Conservation (phyloP, 768 basidiomycete genomes). For the Leccinum subtestaceum region DNA sequence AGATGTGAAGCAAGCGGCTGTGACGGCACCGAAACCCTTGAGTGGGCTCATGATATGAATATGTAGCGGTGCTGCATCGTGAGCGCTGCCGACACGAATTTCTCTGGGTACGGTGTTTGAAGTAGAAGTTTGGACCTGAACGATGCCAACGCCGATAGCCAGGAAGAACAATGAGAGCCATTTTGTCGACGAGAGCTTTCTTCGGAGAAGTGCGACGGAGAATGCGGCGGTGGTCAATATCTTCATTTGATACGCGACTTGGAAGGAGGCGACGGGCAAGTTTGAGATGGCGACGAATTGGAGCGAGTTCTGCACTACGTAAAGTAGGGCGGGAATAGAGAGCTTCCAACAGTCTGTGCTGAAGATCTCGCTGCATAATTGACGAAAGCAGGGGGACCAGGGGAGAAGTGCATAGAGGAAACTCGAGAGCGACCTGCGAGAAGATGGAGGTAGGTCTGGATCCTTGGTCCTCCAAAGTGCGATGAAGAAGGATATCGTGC, state of each 20-base stretch:
- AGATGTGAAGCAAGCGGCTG: constrained; percentile 83
- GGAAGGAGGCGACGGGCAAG: constrained; percentile 94
- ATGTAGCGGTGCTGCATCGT: constrained; percentile 55
- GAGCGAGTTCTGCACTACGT: constrained; percentile 93
- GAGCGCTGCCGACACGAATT: constrained; percentile 61
- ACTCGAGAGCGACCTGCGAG: constrained; percentile 39
- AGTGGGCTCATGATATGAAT: constrained; percentile 79
- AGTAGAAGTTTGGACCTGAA: constrained; percentile 79
- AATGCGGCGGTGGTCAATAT: constrained; percentile 95
- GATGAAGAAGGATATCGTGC: constrained; percentile 85
- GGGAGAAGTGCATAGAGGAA: constrained; percentile 40
- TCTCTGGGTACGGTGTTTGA: constrained; percentile 31
- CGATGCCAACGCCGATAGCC: constrained; percentile 90
- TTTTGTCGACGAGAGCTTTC: constrained; percentile 65
- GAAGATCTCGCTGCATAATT: constrained; percentile 72
- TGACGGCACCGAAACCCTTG: constrained; percentile 81
- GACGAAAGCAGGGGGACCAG: constrained; percentile 49
- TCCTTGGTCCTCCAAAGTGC: constrained; percentile 60
- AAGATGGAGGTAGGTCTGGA: constrained; percentile 39
- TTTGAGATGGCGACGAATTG: constrained; percentile 97
- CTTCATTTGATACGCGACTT: constrained; percentile 98
- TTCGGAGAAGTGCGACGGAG: constrained; percentile 80
- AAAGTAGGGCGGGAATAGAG: constrained; percentile 92
- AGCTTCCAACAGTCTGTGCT: constrained; percentile 96
- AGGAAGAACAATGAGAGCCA: constrained; percentile 89